Percentiles rank a stretch among this genome's conserved stretches.
Conservation (phyloP, 345 rosid species). For the Iberis pinnata region DNA sequence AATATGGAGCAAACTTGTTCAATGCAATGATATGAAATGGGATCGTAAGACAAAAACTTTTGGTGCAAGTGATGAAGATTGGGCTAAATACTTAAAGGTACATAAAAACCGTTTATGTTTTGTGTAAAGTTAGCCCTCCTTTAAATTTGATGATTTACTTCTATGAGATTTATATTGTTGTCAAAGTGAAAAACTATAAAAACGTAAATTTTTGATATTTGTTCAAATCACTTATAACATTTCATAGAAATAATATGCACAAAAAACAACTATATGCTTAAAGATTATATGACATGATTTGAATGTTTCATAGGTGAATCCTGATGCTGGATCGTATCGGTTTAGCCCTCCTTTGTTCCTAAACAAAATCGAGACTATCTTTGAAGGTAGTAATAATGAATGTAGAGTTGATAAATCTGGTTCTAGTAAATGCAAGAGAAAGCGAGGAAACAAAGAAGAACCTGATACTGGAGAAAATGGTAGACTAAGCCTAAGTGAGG, state of each 20-base stretch:
- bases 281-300: neutral
- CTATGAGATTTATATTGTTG: too few species aligned
- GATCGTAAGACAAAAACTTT: too few species aligned
- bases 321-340: conserved; percentile 41
- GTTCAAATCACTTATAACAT: too few species aligned
- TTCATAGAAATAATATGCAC: too few species aligned
- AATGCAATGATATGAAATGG: too few species aligned
- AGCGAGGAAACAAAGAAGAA: conserved; percentile 12
- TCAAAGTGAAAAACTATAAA: too few species aligned
- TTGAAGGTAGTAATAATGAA: conserved; percentile 23
- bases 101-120: neutral
- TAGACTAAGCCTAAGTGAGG: conserved; percentile 20
- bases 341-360: conserved; percentile 32
- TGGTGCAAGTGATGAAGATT: too few species aligned
- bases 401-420: conserved; percentile 21
- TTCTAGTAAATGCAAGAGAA: conserved; percentile 15
- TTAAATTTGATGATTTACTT: too few species aligned
- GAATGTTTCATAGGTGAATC: conserved; percentile 30
- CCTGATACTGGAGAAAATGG: conserved; percentile 21
- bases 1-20: conserved; percentile 46
- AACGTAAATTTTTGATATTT: too few species aligned
- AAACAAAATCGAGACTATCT: conserved; percentile 35
- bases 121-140: neutral
- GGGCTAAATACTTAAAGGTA: conserved; percentile 33
- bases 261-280: too few species aligned